Base-by-base conservation (phyloP, 805 yeast genomes). In the Danielia reshetovae region DNA sequence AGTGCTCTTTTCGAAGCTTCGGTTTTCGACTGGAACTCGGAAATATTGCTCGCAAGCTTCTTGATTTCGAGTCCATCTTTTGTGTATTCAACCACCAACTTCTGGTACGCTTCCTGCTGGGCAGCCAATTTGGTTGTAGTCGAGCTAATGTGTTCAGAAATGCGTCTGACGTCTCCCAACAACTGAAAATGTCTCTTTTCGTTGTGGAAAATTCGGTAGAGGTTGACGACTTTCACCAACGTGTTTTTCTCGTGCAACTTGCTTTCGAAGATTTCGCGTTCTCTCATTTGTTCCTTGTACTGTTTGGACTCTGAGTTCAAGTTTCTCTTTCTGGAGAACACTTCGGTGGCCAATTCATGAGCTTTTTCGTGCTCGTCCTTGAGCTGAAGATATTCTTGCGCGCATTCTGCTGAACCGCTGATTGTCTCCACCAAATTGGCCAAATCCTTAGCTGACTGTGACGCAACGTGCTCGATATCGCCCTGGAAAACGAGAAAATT, bases 401-500 rank as follows among this genome's bases (percentile, higher is more conserved):
- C 73, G 45, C 56, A 74, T 25, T 85, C 93, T 6, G 67, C 59
- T 0, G 96, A 85, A 0, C 96, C 96, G 40, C 94, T 83, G 18
- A 93, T 78, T 11, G 77, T 77, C 59, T 93, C 98, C 35, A 93
- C 65, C 41, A 89, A 59, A 28, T 64, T 70, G 2, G 94, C 77
- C 40, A 93, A 68, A 24, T 87, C 95, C 16, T 60, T 58, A 0
- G 97, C 77, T 0, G 90, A 77, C 55, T 89, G 95, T 0, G 95
- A 73, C 0, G 97, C 97, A 26, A 93, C 79, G 48, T 80, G 83
- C 56, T 90, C 97, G 32, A 93, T 95, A 54, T 90, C 97, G 40
- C 98, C 97, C 65, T 93, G 98, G 54, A 90, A 88, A 6, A 93
- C 97, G 40, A 93, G 63, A 51, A 90, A 90, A 57, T 93, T 93